Evolutionary conservation across 768 basidiomycete genomes (phyloP).

Genomic region (Russula earlei): DNA sequence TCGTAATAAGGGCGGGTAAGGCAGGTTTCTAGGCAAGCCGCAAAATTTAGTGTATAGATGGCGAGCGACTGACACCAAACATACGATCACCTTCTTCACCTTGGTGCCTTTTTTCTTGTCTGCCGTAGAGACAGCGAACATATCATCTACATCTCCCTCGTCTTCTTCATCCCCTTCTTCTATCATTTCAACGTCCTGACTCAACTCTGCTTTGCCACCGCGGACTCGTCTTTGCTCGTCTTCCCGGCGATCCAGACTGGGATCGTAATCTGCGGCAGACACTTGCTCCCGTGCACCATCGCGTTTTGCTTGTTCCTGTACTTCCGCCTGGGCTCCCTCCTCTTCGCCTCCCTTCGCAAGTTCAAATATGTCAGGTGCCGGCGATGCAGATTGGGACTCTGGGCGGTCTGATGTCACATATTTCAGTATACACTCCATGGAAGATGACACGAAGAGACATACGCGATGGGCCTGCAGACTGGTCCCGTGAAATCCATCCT

Average conservation of each 20-base stretch:
- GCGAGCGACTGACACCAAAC: conserved; percentile 21
- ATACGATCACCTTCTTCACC: conserved; percentile 42
- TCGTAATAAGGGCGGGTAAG: conserved; percentile 58
- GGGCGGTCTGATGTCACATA: conserved; percentile 15
- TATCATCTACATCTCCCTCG: conserved; percentile 79
- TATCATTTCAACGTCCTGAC: conserved; percentile 37
- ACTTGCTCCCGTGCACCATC: conserved; percentile 54
- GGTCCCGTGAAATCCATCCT: neutral
- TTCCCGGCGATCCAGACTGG: conserved; percentile 70
- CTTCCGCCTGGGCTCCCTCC: conserved; percentile 37
- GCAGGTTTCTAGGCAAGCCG: conserved; percentile 34
- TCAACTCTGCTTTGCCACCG: conserved; percentile 31
- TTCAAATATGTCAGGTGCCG: conserved; percentile 50
- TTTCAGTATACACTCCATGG: neutral
- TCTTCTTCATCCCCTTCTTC: conserved; percentile 64
- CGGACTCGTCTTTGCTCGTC: conserved; percentile 69
- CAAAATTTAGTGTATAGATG: neutral
- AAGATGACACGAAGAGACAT: neutral
- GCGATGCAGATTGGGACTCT: conserved; percentile 49
- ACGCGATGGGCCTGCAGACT: neutral
- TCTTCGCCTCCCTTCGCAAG: conserved; percentile 58
- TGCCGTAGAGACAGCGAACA: conserved; percentile 68
- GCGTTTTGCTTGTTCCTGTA: conserved; percentile 34
- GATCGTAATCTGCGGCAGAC: conserved; percentile 90
- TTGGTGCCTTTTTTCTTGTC: conserved; percentile 53